These are phyloP conservation scores for Malbranchea zuffiana DNA, from an alignment of 2,329 filamentous ascomycete species.

Conservation along the genomic window DNA sequence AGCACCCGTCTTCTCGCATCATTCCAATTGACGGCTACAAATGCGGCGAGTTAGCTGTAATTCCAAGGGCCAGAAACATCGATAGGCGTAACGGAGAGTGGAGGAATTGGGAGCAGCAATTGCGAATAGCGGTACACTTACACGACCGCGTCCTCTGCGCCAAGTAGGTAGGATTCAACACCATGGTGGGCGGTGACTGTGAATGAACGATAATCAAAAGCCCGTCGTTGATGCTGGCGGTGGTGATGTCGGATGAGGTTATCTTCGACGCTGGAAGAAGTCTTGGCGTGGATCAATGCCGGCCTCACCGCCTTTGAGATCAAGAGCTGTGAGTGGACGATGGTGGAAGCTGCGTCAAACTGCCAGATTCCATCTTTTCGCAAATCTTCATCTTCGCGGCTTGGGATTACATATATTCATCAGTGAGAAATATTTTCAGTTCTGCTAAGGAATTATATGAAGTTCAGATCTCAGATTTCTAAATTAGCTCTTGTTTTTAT, in stretches of 20 bases:
- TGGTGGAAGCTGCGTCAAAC: neutral
- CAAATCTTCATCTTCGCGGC: too few species aligned
- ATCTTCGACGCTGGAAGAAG: neutral
- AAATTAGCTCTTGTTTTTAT: neutral
- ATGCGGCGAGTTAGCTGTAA: constrained; percentile 19
- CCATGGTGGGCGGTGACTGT: constrained; percentile 45
- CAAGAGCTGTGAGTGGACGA: constrained; percentile 4
- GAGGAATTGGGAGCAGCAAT: constrained; percentile 3
- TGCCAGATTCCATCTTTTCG: too few species aligned
- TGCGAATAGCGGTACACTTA: constrained; percentile 36
- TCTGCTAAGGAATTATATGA: too few species aligned
- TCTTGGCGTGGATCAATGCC: constrained; percentile 4
- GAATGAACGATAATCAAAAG: too few species aligned
- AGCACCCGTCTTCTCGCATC: constrained; percentile 83
- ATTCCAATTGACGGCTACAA: constrained; percentile 69
- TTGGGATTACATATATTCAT: too few species aligned
- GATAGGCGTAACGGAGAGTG: too few species aligned
- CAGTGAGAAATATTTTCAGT: too few species aligned
- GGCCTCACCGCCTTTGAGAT: constrained; percentile 7
- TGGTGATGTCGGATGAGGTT: neutral
- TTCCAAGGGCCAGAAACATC: too few species aligned
- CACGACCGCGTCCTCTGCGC: constrained; percentile 69
- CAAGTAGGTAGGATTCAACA: constrained; percentile 88
- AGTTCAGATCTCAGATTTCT: too few species aligned
- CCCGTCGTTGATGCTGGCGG: neutral